Percentiles rank a stretch among this genome's conserved stretches.
phyloP scores from a whole-genome alignment of 352 stramenopile species.

The Phytophthora ohioensis region DNA sequence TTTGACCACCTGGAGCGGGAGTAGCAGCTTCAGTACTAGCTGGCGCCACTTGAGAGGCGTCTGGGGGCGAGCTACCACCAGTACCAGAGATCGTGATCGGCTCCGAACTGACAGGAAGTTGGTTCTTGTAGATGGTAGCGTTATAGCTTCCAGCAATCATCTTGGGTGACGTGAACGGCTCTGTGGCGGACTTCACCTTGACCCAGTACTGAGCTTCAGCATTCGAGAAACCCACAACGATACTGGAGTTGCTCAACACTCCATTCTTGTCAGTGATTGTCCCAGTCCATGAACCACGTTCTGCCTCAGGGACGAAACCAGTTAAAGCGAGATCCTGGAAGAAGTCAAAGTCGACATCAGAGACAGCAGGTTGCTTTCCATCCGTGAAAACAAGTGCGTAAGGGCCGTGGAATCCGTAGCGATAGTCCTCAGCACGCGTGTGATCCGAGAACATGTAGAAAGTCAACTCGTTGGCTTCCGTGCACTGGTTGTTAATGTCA shows the following conservation, averaged over 20 bases:
- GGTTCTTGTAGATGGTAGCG: conserved; percentile 63
- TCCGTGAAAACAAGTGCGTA: conserved; percentile 63
- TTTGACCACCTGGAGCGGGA: not conserved
- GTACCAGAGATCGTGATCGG: conserved; percentile 30
- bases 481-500: conserved; percentile 72
- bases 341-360: conserved; percentile 53
- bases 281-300: conserved; percentile 47
- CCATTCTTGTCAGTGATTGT: conserved; percentile 43
- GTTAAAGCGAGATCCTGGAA: conserved; percentile 55
- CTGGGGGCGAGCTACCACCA: conserved; percentile 1
- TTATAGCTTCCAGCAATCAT: conserved; percentile 65
- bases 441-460: conserved; percentile 76
- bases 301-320: conserved; percentile 46
- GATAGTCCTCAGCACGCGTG: conserved; percentile 59
- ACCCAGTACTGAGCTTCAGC: conserved; percentile 61
- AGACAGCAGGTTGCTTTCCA: conserved; percentile 30
- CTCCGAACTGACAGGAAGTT: conserved; percentile 52
- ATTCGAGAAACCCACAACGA: conserved; percentile 58
- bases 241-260: conserved; percentile 32
- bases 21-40: conserved; percentile 1
- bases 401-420: conserved; percentile 62
- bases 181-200: conserved; percentile 21
- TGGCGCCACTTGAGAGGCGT: not conserved
- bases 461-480: conserved; percentile 55
- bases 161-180: conserved; percentile 47